A percentile compares a stretch with the other conserved stretches of the same genome.
Conservation (phyloP, 805 yeast species). For the Saccharomycopsis synnaedendra region DNA sequence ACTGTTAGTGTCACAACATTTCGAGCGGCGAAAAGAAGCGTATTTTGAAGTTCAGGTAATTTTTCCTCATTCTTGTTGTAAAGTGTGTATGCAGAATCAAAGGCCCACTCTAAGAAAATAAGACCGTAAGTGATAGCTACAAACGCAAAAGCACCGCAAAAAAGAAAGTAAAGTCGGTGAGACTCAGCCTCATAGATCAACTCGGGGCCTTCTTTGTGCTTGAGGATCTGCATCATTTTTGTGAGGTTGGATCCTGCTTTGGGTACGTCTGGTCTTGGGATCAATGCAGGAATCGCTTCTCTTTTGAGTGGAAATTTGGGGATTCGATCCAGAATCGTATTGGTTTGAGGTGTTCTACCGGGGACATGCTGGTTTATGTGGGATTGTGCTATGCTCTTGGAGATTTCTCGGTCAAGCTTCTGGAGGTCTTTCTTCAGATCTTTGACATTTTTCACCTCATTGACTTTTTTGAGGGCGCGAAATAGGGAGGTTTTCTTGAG, state of each 20-base stretch:
- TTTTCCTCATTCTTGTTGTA: conserved; percentile 42
- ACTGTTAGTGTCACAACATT: conserved; percentile 26
- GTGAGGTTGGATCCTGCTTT: conserved; percentile 48
- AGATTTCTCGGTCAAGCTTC: neutral
- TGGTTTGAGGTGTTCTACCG: conserved; percentile 34
- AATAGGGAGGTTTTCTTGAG: too few relatives aligned
- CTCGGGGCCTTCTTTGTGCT: conserved; percentile 46
- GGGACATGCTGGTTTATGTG: conserved; percentile 34
- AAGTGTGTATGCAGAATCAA: conserved; percentile 37
- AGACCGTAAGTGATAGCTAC: conserved; percentile 61
- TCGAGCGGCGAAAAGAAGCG: conserved; percentile 25
- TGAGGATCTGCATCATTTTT: conserved; percentile 49
- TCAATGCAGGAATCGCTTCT: conserved; percentile 51
- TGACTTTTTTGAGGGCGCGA: too few relatives aligned
- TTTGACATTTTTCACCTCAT: too few relatives aligned
- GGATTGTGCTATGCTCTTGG: conserved; percentile 5
- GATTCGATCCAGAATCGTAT: conserved; percentile 44
- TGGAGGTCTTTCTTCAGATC: conserved; percentile 1
- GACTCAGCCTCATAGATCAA: conserved; percentile 77
- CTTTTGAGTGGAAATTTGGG: conserved; percentile 59
- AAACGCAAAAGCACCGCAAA: conserved; percentile 57
- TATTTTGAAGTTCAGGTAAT: conserved; percentile 28
- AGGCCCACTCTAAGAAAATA: conserved; percentile 45
- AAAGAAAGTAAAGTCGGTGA: conserved; percentile 62
- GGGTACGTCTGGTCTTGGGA: conserved; percentile 74